These are phyloP conservation scores for Blastobotrys chiropterorum DNA, from an alignment of 805 yeast genomes.

Conservation along the genomic window DNA sequence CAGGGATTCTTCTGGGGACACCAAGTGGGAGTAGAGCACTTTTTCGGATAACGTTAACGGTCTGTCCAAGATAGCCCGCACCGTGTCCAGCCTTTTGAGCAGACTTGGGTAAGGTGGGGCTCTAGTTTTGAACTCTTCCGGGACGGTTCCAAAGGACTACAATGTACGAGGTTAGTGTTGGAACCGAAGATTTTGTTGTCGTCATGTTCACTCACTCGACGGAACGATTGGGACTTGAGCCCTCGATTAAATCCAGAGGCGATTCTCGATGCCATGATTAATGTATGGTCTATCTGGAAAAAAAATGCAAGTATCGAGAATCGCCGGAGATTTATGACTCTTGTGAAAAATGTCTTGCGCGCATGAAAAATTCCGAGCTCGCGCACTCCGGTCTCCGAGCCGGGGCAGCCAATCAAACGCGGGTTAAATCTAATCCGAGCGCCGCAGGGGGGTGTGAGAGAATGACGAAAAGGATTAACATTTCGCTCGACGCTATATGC, in stretches of 20 bases:
- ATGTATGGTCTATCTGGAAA: too few species aligned
- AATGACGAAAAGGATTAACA: too few species aligned
- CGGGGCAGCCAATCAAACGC: too few species aligned
- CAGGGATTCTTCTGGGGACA: constrained; percentile 78
- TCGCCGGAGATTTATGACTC: too few species aligned
- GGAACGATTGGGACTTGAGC: neutral
- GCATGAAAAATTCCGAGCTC: too few species aligned
- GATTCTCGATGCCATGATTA: neutral
- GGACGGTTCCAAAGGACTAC: neutral
- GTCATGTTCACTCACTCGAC: neutral
- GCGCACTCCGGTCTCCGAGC: too few species aligned
- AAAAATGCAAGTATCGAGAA: too few species aligned
- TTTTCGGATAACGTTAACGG: constrained; percentile 95
- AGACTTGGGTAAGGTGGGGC: constrained; percentile 86
- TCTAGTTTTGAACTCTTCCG: constrained; percentile 50
- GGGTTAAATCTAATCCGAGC: too few species aligned
- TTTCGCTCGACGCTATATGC: too few species aligned
- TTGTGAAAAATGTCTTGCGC: too few species aligned
- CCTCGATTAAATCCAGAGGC: neutral
- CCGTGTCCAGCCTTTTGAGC: constrained; percentile 53
- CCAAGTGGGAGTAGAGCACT: constrained; percentile 86
- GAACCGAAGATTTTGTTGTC: neutral
- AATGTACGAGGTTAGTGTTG: neutral
- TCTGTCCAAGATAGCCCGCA: constrained; percentile 57
- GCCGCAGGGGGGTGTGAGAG: too few species aligned